phyloP scores from a whole-genome alignment of 2,329 filamentous ascomycete species.

The Xylaria hypoxylon region DNA sequence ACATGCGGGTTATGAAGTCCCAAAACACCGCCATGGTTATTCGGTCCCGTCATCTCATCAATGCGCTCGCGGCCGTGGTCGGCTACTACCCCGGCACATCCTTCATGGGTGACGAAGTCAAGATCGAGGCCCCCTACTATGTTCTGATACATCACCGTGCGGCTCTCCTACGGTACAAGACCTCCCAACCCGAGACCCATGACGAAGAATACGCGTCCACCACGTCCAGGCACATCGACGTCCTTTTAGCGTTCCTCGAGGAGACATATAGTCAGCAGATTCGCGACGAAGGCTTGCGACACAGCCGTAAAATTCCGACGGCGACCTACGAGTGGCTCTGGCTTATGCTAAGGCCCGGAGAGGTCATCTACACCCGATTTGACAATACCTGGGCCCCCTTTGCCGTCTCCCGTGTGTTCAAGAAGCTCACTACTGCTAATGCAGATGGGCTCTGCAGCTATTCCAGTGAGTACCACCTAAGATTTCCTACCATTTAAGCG shows the following conservation, averaged over 20 bases:
- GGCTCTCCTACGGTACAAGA: constrained; percentile 57
- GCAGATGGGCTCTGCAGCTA: constrained; percentile 24
- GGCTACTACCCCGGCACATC: constrained; percentile 60
- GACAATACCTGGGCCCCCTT: constrained; percentile 57
- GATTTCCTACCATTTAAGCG: not conserved
- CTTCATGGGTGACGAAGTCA: constrained; percentile 53
- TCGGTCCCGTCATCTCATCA: constrained; percentile 59
- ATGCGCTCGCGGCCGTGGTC: constrained; percentile 61
- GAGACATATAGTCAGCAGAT: constrained; percentile 54
- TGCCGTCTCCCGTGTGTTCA: constrained; percentile 54
- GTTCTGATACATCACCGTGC: constrained; percentile 61
- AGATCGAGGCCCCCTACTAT: constrained; percentile 59
- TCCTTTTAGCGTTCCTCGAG: constrained; percentile 59
- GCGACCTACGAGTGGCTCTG: constrained; percentile 61
- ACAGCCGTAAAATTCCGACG: constrained; percentile 53
- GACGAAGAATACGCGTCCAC: constrained; percentile 55
- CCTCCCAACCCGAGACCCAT: constrained; percentile 57
- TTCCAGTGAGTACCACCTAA: constrained; percentile 21
- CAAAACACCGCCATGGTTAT: constrained; percentile 57
- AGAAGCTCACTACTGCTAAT: not conserved
- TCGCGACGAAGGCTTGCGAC: constrained; percentile 56
- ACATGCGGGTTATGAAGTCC: constrained; percentile 47
- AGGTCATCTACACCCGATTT: constrained; percentile 57
- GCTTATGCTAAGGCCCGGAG: constrained; percentile 60
- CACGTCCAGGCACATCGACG: constrained; percentile 59